phyloP scores from a whole-genome alignment of 805 yeast genomes.

The Cyberlindnera bimundalis region DNA sequence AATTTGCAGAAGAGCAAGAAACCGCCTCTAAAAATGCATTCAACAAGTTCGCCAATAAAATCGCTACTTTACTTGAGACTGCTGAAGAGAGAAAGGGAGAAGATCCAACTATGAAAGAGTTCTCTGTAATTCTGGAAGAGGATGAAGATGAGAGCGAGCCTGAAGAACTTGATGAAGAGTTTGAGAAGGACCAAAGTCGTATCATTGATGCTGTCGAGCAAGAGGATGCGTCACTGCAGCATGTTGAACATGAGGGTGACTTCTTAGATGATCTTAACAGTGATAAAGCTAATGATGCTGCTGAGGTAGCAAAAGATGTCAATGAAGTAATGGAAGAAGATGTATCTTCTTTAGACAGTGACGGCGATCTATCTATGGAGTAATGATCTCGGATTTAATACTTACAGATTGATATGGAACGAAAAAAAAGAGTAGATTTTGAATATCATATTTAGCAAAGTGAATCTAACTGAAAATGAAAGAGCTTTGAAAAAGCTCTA shows the following conservation, averaged over 20 bases:
- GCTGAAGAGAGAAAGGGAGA: constrained; percentile 21
- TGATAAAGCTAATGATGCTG: neutral
- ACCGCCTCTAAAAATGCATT: constrained; percentile 33
- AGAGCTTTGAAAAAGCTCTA: neutral
- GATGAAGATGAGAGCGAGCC: constrained; percentile 22
- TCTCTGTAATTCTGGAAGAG: constrained; percentile 25
- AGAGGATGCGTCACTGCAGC: constrained; percentile 6
- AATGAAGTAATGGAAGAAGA: constrained; percentile 1
- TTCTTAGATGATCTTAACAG: constrained; percentile 2
- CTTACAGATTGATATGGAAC: neutral
- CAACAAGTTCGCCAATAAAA: constrained; percentile 28
- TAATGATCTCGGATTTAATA: neutral
- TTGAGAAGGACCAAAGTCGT: constrained; percentile 18
- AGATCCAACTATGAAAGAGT: constrained; percentile 25
- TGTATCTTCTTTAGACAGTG: constrained; percentile 14
- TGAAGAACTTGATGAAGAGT: constrained; percentile 26
- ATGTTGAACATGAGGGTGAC: constrained; percentile 4
- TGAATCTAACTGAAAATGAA: neutral
- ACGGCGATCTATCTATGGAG: constrained; percentile 25
- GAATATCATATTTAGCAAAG: neutral
- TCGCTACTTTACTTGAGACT: constrained; percentile 20
- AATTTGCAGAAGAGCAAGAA: constrained; percentile 31
- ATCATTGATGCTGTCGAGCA: constrained; percentile 8
- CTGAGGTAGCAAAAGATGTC: constrained; percentile 1
- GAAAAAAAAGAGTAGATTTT: neutral